Evolutionary conservation across 768 basidiomycete species (phyloP), one percentile per base, ranked within the genome.

Genomic region (Asterophora parasitica): DNA sequence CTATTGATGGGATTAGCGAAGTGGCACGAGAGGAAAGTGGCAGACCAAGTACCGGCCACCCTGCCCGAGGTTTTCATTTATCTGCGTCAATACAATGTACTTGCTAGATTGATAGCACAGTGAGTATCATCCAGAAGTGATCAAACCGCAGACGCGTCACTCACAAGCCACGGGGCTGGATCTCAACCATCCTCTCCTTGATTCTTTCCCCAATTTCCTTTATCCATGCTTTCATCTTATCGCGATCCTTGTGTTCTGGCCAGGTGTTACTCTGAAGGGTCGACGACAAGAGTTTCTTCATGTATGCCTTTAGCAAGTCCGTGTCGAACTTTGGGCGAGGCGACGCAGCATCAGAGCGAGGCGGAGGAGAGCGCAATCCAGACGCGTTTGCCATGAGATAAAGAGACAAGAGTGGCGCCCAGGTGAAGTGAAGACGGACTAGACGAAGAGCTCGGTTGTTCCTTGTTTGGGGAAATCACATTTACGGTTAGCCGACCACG

Each of bases 101-200:
- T 92, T 92, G 61, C 90, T 92, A 58, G 26, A 48, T 42, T 42
- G 35, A 42, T 19, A 53, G 41, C 48, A 23, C 32, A 42, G 51
- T 42, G 49, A 48, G 44, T 16, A 46, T 41, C 42, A 32, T 19
- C 33, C 43, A 37, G 27, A 42, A 56, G 12, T 32, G 41, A 51
- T 17, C 51, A 44, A 37, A 31, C 10, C 39, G 43, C 48, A 44
- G 15, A 23, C 12, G 42, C 28, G 40, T 42, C 26, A 79, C 87
- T 79, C 67, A 91, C 89, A 88, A 91, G 48, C 88, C 86, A 54
- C 74, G 74, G 26, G 88, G 83, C 58, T 88, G 83, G 44, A 92
- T 88, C 60, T 86, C 85, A 44, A 88, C 56, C 87, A 91, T 91
- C 58, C 90, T 73, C 63, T 89, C 85, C 66, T 90, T 92, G 36